Base-by-base conservation (phyloP, 1,284 basidiomycete genomes). In the Porogramme epimiltina region DNA sequence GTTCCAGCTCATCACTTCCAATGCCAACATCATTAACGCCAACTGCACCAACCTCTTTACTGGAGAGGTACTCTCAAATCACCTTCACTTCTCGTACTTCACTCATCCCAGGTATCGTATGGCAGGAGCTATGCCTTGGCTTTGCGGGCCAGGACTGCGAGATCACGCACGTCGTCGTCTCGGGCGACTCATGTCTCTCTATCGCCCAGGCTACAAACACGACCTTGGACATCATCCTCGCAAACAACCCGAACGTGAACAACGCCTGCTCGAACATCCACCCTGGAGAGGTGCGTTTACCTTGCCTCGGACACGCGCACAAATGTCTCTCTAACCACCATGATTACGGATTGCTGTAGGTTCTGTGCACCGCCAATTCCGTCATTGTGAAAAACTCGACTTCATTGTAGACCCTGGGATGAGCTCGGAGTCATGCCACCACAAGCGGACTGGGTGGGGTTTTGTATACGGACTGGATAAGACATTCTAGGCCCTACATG, bases 1-100 rank as follows among this genome's bases (percentile, higher is more conserved):
- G 4, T 91, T 82, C 72, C 87, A 91, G 66, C 78, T 91, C 39
- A 77, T 80, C 4, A 74, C 73, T 4, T 73, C 82, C 57, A 89
- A 89, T 66, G 45, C 65, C 0, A 66, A 62, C 55, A 61, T 62
- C 49, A 79, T 87, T 58, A 70, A 88, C 59, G 31, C 66, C 0
- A 47, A 40, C 3, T 89, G 87, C 72, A 63, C 65, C 58, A 85
- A 87, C 62, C 77, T 89, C 44, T 40, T 59, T 2, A 66, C 75
- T 2, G 80, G 79, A 20, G 57, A 69, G 31, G 67, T 58, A 31
- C 22, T n/a, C n/a, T n/a, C n/a, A n/a, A n/a, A n/a, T n/a, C 31
- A 31, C 28, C 28, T 13, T 31, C 28, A 8, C 28, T 13, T 31
- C 28, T 6, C 28, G n/a, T n/a, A n/a, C 28, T 6, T 31, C 28